Evolutionary conservation across 2,329 filamentous ascomycete genomes (phyloP), one percentile per base, ranked within the genome.

Genomic region (Elsinoe ampelina): DNA sequence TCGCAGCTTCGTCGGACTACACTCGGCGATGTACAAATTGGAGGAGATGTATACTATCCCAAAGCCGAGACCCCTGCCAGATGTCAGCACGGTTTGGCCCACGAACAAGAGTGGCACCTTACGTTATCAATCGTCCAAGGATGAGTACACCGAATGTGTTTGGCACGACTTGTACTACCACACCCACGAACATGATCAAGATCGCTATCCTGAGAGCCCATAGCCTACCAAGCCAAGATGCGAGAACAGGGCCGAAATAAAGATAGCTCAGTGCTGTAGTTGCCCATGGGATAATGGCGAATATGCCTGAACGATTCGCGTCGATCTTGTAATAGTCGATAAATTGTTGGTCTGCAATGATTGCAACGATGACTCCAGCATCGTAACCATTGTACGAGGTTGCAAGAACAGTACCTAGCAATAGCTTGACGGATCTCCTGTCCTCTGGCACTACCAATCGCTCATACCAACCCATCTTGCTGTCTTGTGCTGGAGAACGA

Each of bases 311-410:
- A 35, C 62, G 64, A 19, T 65, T 67, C 3, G 66, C 57, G 55
- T 70, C 64, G 22, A 74, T 68, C 32, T 64, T 59, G 63, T 74
- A 74, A 59, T 74, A 74, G 2, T 65, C 57, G 12, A 64, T 72
- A 57, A 75, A 74, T 54, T 73, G 71, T 17, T 71, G 62, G 57
- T 74, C 72, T 3, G 72, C 71, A 54, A 75, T 58, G 56, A 75
- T 74, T 50, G 73, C 71, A 1, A 71, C 73, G 70, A 73, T 73
- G 56, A 74, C 73, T 5, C 69, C 69, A 35, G 70, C 70, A 66
- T 74, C 72, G 52, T 73, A 73, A 2, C 71, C 72, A 62, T 74
- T 73, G 62, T 74, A 74, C 54, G 70, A 73, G 6, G 68, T 72
- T 5, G 65, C 61, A 48, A 73, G 71, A 11, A 73, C 66, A 67